Evolutionary conservation across 805 yeast genomes (phyloP), one percentile per base, ranked within the genome.

Genomic region (Blastobotrys chiropterorum): DNA sequence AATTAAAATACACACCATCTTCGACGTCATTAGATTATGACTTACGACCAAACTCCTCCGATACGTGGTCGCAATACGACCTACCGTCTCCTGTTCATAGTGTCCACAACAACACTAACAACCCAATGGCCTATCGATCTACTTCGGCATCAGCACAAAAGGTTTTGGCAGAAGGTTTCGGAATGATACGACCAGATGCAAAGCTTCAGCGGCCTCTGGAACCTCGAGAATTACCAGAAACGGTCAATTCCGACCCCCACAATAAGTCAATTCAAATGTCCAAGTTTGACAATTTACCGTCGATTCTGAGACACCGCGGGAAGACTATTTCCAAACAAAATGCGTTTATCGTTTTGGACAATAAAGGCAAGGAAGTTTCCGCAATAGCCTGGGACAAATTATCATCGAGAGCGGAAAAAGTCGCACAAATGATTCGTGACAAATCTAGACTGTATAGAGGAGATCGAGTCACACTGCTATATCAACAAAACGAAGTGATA

Each of bases 351-450:
- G 78, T 82, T 1, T 71, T 94, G 13, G 96, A 90, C 63, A 64
- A 77, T 2, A 85, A 80, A 59, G 97, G 97, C 3, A 90, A 88
- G 64, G 97, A 90, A 62, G 72, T 78, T 0, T 74, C 74, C 38
- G 71, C 85, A 0, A 85, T 92, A 13, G 75, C 92, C 0, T 94
- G 99, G 99, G 97, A 88, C 53, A 90, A 88, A 63, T 72, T 94
- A 14, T 86, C 88, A 57, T 66, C 83, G 41, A 80, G 84, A 59
- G 85, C 97, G 0, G 95, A 89, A 63, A 89, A 86, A 61, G 83
- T 94, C 6, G 96, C 97, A 0, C 88, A 84, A 65, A 86, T 84
- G 64, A 83, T 89, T 54, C 75, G 81, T 45, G 88, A 85, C 62
- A 83, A 83, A 60, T 74, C 85, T 11, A 81, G 87, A 1, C 69